Base-by-base conservation (phyloP, 371 early-diverging fungal genomes). In the Mucor circinelloides region DNA sequence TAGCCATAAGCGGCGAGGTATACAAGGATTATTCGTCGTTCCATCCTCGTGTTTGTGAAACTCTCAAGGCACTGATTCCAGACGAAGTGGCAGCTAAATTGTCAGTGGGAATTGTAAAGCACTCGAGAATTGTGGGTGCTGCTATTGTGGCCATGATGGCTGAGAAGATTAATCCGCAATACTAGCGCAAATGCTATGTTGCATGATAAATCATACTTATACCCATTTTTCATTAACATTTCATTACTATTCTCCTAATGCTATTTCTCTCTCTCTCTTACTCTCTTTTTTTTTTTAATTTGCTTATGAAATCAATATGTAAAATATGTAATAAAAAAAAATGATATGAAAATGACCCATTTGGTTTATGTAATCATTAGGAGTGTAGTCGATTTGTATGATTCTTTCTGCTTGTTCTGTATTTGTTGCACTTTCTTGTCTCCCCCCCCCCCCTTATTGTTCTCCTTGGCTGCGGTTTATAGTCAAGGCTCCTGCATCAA, bases 61-160 rank as follows among this genome's bases (percentile, higher is more conserved):
- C 79, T 8, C 54, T 83, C 9, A 80, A 79, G 46, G 70, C 72
- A 10, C 56, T 80, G 3, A 78, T 83, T 66, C 76, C 80, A 32
- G 74, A 78, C 52, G 69, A 80, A 23, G 68, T 83, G 21, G 76
- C 83, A 1, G 58, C 74, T 6, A 78, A 70, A 32, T 34, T 83
- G 25, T 80, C 83, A 3, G 78, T 83, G 3, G 83, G 78, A 8
- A 77, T 83, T 23, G 80, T 83, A 21, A 73, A 80, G 52, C 74
- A 77, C 44, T 80, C 80, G 32, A 71, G 83, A 40, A 80, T 83
- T 64, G 83, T 83, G 15, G 83, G 83, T 56, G 80, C 83, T 8
- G 83, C 83, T 40, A 80, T 83, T 67, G 80, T 83, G 13, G 83
- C 83, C 17, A 83, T 83, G 83, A 78, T 83, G 83, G 80, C 80